These are phyloP conservation scores for Alternaria infectoria DNA, from an alignment of 2,329 filamentous ascomycete species.

Conservation along the genomic window DNA sequence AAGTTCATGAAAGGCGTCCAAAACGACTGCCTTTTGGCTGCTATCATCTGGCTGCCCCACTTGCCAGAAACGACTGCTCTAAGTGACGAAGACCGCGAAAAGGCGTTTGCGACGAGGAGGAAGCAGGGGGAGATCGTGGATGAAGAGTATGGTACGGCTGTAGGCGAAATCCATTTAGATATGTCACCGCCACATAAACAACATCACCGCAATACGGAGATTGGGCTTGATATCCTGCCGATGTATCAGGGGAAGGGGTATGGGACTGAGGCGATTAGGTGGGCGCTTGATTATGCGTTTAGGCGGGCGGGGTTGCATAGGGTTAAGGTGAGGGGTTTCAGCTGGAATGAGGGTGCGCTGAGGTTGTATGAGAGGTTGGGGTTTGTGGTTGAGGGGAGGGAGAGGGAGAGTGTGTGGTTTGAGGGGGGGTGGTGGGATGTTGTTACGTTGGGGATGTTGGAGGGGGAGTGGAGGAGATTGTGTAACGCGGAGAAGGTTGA, in stretches of 20 bases:
- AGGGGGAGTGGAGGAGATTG: constrained; percentile 41
- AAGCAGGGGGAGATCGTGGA: not conserved
- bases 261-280: constrained; percentile 56
- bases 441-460: constrained; percentile 35
- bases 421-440: constrained; percentile 51
- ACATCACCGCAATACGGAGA: constrained; percentile 53
- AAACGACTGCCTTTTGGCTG: constrained; percentile 28
- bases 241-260: constrained; percentile 52
- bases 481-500: too few relatives aligned
- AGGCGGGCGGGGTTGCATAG: constrained; percentile 53
- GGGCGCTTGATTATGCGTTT: constrained; percentile 58
- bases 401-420: constrained; percentile 52
- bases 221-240: constrained; percentile 49
- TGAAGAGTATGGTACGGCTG: constrained; percentile 1
- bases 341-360: constrained; percentile 53
- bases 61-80: not conserved
- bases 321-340: constrained; percentile 50
- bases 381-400: constrained; percentile 54
- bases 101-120: not conserved
- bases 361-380: constrained; percentile 55
- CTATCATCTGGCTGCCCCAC: constrained; percentile 29
- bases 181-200: not conserved
- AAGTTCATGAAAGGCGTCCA: constrained; percentile 23
- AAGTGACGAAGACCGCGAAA: not conserved
- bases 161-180: constrained; percentile 25